Percentiles rank a stretch among this genome's conserved stretches.
These are phyloP conservation scores for Peniophora sp. DNA, from an alignment of 1,284 basidiomycete genomes.

Conservation along the genomic window DNA sequence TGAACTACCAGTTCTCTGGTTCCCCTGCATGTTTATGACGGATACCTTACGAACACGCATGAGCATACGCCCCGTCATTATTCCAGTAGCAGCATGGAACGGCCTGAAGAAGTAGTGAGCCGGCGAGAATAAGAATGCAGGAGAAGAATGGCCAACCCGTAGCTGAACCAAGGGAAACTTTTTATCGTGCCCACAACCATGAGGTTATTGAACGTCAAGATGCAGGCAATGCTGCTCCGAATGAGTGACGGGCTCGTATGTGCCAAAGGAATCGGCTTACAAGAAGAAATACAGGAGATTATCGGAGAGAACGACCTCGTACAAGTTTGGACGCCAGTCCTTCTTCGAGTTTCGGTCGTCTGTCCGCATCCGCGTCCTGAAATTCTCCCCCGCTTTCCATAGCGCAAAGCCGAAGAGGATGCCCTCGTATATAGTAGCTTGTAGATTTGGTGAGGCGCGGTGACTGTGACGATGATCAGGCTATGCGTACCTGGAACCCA, in stretches of 20 bases:
- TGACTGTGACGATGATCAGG: not conserved
- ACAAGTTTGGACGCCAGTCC: conserved; percentile 17
- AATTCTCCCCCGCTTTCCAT: conserved; percentile 18
- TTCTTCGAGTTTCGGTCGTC: not conserved
- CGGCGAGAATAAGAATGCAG: not conserved
- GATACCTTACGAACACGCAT: conserved; percentile 30
- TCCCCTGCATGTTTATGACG: no score
- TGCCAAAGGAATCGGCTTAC: conserved; percentile 16
- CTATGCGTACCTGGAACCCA: conserved; percentile 25
- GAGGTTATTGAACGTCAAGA: conserved; percentile 33
- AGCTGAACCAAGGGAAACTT: conserved; percentile 43
- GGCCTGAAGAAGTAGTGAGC: conserved; percentile 21
- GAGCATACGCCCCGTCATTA: conserved; percentile 36
- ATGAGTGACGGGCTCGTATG: conserved; percentile 1
- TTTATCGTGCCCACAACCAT: conserved; percentile 36
- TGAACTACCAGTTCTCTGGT: no score
- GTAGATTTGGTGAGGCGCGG: not conserved
- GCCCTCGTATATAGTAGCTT: conserved; percentile 13
- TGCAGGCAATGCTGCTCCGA: conserved; percentile 18
- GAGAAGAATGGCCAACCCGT: conserved; percentile 22
- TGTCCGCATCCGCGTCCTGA: not conserved
- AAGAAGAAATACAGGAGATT: conserved; percentile 32
- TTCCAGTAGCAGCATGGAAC: conserved; percentile 39
- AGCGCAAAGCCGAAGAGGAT: conserved; percentile 31
- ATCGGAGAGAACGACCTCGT: conserved; percentile 25